A percentile compares a stretch with the other conserved stretches of the same genome.
Conservation (phyloP, 139 green algal species). For the Klebsormidium nitens region DNA sequence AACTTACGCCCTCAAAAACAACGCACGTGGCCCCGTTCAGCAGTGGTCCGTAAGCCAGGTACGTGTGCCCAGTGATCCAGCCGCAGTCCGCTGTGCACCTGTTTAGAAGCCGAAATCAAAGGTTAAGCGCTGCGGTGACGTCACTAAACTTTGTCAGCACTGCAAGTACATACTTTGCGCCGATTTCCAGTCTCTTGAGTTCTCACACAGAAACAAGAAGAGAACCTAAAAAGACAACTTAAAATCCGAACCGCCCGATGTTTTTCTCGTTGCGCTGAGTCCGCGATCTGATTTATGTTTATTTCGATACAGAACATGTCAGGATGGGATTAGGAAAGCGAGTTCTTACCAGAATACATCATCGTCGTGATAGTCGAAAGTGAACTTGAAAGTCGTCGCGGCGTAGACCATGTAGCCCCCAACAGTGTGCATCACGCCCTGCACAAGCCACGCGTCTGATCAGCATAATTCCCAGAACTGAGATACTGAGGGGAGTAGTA, state of each 20-base stretch:
- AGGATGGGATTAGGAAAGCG: not conserved
- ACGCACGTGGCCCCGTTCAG: constrained; percentile 71
- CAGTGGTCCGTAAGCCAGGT: constrained; percentile 67
- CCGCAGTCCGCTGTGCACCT: constrained; percentile 90
- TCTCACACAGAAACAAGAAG: too few species aligned
- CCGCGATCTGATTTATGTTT: too few species aligned
- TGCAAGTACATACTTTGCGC: too few species aligned
- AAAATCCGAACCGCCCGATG: too few species aligned
- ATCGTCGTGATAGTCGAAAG: constrained; percentile 40
- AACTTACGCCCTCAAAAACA: constrained; percentile 88
- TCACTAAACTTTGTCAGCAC: too few species aligned
- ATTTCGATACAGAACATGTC: not conserved
- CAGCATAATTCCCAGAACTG: constrained; percentile 6
- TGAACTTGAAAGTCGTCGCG: constrained; percentile 44
- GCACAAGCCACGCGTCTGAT: not conserved
- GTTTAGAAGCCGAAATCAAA: too few species aligned
- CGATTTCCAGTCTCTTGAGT: too few species aligned
- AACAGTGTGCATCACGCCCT: constrained; percentile 49
- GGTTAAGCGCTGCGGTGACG: too few species aligned
- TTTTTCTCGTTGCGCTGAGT: too few species aligned
- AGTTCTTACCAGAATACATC: constrained; percentile 43
- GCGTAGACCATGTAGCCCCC: constrained; percentile 59
- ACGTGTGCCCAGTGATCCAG: constrained; percentile 88
- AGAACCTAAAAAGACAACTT: too few species aligned
- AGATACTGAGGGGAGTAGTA: not conserved